Conservation (phyloP, 2,329 filamentous ascomycete genomes). For the Amphichorda felina region DNA sequence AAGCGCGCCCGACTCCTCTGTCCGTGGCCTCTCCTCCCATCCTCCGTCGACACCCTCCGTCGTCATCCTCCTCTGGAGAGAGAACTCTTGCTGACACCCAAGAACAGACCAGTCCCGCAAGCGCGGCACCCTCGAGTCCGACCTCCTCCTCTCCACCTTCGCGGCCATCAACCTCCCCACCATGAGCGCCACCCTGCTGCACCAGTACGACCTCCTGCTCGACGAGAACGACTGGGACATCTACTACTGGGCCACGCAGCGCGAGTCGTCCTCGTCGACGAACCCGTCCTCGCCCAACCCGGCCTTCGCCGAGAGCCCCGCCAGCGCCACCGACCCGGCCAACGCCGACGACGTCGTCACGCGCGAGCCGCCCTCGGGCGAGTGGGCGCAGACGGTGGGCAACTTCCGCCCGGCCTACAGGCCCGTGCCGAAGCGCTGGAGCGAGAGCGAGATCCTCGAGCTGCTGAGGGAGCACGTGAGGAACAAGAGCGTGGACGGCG, state of each 20-base stretch:
- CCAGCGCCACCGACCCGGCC: conserved; percentile 12
- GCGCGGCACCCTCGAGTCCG: conserved; percentile 87
- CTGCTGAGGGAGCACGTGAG: conserved; percentile 74
- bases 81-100: background rate
- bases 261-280: conserved; percentile 36
- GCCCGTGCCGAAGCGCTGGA: conserved; percentile 80
- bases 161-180: conserved; percentile 63
- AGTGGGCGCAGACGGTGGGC: conserved; percentile 95
- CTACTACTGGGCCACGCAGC: conserved; percentile 98
- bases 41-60: too few relatives aligned
- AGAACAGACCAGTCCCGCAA: conserved; percentile 84
- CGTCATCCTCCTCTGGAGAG: too few relatives aligned
- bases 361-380: conserved; percentile 40
- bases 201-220: conserved; percentile 82
- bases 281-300: conserved; percentile 25
- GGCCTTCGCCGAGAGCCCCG: conserved; percentile 12
- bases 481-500: conserved; percentile 33
- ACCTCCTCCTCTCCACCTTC: conserved; percentile 93
- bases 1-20: conserved; percentile 75
- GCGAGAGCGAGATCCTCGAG: conserved; percentile 64
- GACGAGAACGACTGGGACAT: conserved; percentile 99
- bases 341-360: conserved; percentile 14
- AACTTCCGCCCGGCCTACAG: conserved; percentile 90
- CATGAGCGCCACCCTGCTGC: conserved; percentile 64
- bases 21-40: conserved; percentile 28